Evolutionary conservation across 768 basidiomycete species (phyloP).

Genomic region (Cantharellus cinnabarinus): DNA sequence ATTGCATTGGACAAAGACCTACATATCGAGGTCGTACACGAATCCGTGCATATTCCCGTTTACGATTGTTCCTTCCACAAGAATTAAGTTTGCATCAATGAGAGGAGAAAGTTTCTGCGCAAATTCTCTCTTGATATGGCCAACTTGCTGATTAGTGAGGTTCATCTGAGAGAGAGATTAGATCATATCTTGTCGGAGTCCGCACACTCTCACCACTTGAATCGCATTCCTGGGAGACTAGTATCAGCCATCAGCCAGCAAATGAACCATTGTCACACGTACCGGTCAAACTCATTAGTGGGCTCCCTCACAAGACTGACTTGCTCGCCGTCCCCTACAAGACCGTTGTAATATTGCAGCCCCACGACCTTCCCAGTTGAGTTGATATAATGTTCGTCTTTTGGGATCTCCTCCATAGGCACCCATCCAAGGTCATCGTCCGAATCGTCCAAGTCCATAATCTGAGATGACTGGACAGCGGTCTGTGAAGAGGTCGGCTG

Average conservation of each 20-base stretch:
- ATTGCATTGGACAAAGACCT: neutral
- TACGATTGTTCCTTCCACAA: slow-evolving; percentile 49
- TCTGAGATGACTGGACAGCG: neutral
- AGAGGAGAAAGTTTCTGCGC: slow-evolving; percentile 45
- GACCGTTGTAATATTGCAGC: slow-evolving; percentile 48
- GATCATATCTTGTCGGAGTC: no score
- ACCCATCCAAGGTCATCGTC: slow-evolving; percentile 23
- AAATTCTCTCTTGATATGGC: slow-evolving; percentile 34
- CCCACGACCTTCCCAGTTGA: slow-evolving; percentile 51
- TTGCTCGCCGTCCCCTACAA: slow-evolving; percentile 65
- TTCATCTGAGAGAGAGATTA: slow-evolving; percentile 22
- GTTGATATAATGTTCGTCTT: slow-evolving; percentile 49
- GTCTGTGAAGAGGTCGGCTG: neutral
- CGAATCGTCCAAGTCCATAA: slow-evolving; percentile 1
- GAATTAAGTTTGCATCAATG: slow-evolving; percentile 41
- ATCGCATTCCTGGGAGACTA: slow-evolving; percentile 37
- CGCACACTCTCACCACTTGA: slow-evolving; percentile 27
- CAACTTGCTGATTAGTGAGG: slow-evolving; percentile 53
- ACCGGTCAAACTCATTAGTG: slow-evolving; percentile 39
- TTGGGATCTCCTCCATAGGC: slow-evolving; percentile 13
- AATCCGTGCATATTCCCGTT: slow-evolving; percentile 39
- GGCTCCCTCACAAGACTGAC: slow-evolving; percentile 50
- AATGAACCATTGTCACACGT: slow-evolving; percentile 8
- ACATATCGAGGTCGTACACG: neutral
- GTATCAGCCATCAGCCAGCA: neutral